Evolutionary conservation across 1,284 basidiomycete genomes (phyloP).

Genomic region (Ustilago nuda): DNA sequence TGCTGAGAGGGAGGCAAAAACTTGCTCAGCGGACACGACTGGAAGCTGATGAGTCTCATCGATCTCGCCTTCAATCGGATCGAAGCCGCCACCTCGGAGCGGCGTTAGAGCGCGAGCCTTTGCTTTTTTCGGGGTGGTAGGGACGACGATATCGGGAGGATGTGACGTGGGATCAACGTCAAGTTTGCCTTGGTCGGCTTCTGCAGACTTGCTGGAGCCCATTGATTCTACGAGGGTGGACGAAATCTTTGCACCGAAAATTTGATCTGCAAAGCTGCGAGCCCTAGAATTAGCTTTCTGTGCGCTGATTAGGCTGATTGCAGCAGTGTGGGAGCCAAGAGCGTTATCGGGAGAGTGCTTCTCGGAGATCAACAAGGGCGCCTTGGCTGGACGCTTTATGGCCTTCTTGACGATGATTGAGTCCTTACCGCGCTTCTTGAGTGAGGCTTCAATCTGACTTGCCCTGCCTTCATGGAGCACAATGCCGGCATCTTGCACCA

Average conservation of each 20-base stretch:
- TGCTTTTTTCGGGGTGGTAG: constrained; percentile 15
- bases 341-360: neutral
- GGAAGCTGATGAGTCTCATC: constrained; percentile 18
- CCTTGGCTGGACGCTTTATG: constrained; percentile 22
- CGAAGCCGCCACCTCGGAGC: neutral
- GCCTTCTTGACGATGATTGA: constrained; percentile 29
- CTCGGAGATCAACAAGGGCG: constrained; percentile 8
- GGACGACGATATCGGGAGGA: neutral
- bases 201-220: neutral
- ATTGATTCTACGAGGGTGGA: neutral
- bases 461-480: constrained; percentile 33
- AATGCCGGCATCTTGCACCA: constrained; percentile 35
- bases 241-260: constrained; percentile 8
- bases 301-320: constrained; percentile 19
- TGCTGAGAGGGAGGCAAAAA: constrained; percentile 29
- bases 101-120: neutral
- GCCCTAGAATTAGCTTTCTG: constrained; percentile 19
- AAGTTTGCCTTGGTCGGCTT: neutral
- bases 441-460: constrained; percentile 34
- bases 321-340: neutral
- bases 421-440: constrained; percentile 37
- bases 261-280: constrained; percentile 21
- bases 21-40: constrained; percentile 17
- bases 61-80: neutral
- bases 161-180: neutral